Evolutionary conservation across 2,329 filamentous ascomycete species (phyloP), one percentile per base, ranked within the genome.

Genomic region (Cephalotrichum gorgonifer): DNA sequence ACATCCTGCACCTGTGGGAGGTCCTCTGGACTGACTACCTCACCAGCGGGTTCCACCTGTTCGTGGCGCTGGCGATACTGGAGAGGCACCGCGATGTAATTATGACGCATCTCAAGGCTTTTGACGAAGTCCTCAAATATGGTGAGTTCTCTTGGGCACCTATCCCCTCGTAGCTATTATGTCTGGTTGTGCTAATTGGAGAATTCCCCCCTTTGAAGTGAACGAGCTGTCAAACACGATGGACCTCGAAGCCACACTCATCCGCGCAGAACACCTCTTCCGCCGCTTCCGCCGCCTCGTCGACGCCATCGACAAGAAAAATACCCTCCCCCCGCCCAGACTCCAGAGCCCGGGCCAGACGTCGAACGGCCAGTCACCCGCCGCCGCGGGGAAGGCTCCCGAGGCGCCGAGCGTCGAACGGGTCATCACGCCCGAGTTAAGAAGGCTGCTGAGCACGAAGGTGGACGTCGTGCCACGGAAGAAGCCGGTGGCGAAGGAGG

Each of bases 81-180:
- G 93, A 98, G 65, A 95, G 94, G 68, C 93, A 97, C 60, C 74
- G 91, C n/a, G 85, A 91, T 60, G 86, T 97, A 12, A 97, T 98
- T 53, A 95, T 98, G 84, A 81, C 85, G 49, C 93, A 98, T 65
- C 71, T 98, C 25, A 79, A 88, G 61, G 87, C 91, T 57, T 98
- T 98, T 67, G 93, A 98, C 55, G 94, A 98, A 65, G 88, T 98
- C 28, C 71, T 98, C 26, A 98, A 98, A 73, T 98, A 97, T 61
- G 76, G 87, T 91, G 77, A 50, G 83, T 71, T 26, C n/a, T n/a
- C n/a, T n/a, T n/a, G n/a, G n/a, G n/a, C n/a, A n/a, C n/a, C n/a
- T 14, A 31, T 17, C 7, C 20, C 12, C 28, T 23, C 22, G 22
- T 25, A 14, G 4, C 6, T n/a, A 45, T 27, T 9, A n/a, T 43